These are phyloP conservation scores for Oenanthe sinensis DNA, from an alignment of 129 eudicot genomes.

Conservation along the genomic window DNA sequence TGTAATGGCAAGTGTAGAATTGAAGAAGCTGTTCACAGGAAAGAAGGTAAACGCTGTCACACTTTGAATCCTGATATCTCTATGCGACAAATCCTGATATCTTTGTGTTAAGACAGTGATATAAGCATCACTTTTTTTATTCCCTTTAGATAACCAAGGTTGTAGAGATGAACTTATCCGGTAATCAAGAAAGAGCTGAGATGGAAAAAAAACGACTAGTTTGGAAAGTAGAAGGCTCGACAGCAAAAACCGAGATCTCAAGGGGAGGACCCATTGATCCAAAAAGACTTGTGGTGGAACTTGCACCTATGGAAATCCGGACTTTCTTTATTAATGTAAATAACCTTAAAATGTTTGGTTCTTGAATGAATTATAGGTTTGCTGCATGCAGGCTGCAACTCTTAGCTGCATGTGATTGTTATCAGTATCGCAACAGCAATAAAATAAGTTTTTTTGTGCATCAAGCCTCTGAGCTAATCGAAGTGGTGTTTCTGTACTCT, in stretches of 20 bases:
- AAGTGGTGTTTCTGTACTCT: not conserved
- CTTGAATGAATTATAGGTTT: slow-evolving; percentile 14
- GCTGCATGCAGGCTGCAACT: not conserved
- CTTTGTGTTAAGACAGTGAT: not conserved
- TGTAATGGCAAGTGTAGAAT: slow-evolving; percentile 60
- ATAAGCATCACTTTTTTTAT: not conserved
- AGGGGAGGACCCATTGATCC: slow-evolving; percentile 80
- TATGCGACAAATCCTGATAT: not conserved
- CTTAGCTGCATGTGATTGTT: not conserved
- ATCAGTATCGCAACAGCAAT: no score
- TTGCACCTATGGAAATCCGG: slow-evolving; percentile 86
- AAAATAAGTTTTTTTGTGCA: not conserved
- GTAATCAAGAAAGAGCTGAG: slow-evolving; percentile 77
- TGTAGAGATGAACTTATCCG: slow-evolving; percentile 78
- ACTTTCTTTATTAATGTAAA: slow-evolving; percentile 54
- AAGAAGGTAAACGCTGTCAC: slow-evolving; percentile 44
- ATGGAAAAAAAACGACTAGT: slow-evolving; percentile 76
- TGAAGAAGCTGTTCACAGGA: slow-evolving; percentile 67
- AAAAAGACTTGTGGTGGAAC: slow-evolving; percentile 59
- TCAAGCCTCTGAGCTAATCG: not conserved
- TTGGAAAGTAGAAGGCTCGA: slow-evolving; percentile 55
- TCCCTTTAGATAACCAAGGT: slow-evolving; percentile 61
- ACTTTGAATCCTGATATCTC: not conserved
- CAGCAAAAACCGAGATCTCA: slow-evolving; percentile 17
- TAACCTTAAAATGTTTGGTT: slow-evolving; percentile 32